Evolutionary conservation across 2,329 filamentous ascomycete species (phyloP), one percentile per base, ranked within the genome.

Genomic region (Monilinia fructicola): DNA sequence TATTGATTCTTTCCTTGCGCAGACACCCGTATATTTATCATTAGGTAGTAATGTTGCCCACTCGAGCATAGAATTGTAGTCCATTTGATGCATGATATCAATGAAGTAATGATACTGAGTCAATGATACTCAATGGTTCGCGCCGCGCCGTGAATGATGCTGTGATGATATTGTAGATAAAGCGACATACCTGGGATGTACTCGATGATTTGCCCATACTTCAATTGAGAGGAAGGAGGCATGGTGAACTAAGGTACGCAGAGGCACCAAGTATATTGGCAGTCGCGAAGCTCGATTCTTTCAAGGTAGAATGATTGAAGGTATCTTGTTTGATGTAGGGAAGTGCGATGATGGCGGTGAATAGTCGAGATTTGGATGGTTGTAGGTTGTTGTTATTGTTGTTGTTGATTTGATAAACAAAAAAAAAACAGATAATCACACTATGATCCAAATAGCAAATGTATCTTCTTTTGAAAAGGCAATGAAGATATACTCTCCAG

Each of bases 151-250:
- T 50, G 66, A 64, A 52, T 59, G 21, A 66, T 56, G 54, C 67
- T 64, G 58, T 44, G 55, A 67, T 53, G n/a, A 54, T 53, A 53
- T 44, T 31, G 44, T 35, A 44, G 18, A 50, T 23, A 35, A 12
- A 44, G 44, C 44, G 54, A 67, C 86, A 75, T 84, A 96, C 93
- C 91, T 82, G 93, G 91, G 75, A 97, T 96, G 79, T 97, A 97
- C 82, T 97, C 93, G 77, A 97, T 93, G 74, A 97, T 88, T 81
- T 96, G 92, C 70, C 92, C 93, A 81, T 91, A 86, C 60, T 78
- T 83, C 54, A 81, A 79, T 73, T 77, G 78, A 73, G 78, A 79
- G 73, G 77, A 78, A 74, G 78, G 79, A 77, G 79, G 80, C 72
- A 78, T 86, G 62, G 67, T 76, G 68, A 38, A 64, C 23, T 18